These are phyloP conservation scores for Fusarium sp. DNA, from an alignment of 2,329 filamentous ascomycete species.

Conservation along the genomic window DNA sequence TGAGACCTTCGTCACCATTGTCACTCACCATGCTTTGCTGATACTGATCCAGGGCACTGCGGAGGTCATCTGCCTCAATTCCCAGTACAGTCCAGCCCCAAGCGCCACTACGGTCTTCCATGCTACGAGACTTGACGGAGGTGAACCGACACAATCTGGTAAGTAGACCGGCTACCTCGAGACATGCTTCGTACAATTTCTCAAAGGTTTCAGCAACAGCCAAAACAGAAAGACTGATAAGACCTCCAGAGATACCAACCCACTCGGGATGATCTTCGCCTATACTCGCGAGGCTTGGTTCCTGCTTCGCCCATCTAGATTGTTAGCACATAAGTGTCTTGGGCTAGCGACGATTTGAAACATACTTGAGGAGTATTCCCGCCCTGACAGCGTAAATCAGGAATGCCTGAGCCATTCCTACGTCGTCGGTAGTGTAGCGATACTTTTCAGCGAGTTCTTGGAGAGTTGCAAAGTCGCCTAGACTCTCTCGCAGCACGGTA, in stretches of 20 bases:
- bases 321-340: background rate
- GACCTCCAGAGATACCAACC: slow-evolving; percentile 1
- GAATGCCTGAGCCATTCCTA: background rate
- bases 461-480: background rate
- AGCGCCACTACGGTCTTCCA: background rate
- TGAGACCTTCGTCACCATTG: background rate
- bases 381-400: background rate
- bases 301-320: background rate
- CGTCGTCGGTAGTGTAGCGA: background rate
- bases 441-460: background rate
- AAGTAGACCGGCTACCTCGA: background rate
- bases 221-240: background rate
- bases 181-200: background rate
- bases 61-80: background rate
- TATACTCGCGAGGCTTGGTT: background rate
- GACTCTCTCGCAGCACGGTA: background rate
- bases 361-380: background rate
- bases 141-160: background rate
- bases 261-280: background rate
- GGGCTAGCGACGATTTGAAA: background rate
- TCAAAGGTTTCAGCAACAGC: background rate
- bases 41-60: background rate
- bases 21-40: background rate
- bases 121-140: background rate
- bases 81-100: background rate